phyloP scores from a whole-genome alignment of 1,139 yeast species.

The Geotrichum fermentans region DNA sequence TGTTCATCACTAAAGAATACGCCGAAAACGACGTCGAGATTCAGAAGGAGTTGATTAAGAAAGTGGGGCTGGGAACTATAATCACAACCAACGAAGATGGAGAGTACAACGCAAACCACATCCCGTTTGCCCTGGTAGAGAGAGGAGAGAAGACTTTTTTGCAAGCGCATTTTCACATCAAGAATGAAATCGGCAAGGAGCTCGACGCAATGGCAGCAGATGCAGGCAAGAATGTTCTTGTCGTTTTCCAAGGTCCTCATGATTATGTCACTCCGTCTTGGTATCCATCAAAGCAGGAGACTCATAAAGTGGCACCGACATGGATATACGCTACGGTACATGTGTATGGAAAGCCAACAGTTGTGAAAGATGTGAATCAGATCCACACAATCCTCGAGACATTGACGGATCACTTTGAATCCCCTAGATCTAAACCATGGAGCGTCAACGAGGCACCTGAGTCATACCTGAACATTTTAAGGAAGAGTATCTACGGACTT shows the following conservation, averaged over 20 bases:
- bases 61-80: constrained; percentile 52
- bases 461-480: constrained; percentile 42
- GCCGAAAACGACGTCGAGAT: constrained; percentile 38
- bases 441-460: constrained; percentile 57
- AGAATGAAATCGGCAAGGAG: constrained; percentile 50
- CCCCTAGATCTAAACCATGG: constrained; percentile 45
- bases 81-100: constrained; percentile 41
- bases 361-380: constrained; percentile 39
- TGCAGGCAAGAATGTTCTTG: constrained; percentile 39
- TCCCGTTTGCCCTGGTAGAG: constrained; percentile 50
- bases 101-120: constrained; percentile 49
- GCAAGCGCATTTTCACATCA: constrained; percentile 55
- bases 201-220: constrained; percentile 33
- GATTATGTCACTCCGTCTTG: constrained; percentile 59
- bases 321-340: constrained; percentile 68
- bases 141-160: constrained; percentile 40
- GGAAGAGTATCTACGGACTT: constrained; percentile 57
- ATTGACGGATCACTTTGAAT: constrained; percentile 50
- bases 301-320: constrained; percentile 65
- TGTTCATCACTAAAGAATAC: constrained; percentile 33
- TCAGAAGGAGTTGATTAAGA: constrained; percentile 43
- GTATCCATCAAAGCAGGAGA: constrained; percentile 50
- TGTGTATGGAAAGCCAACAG: constrained; percentile 49
- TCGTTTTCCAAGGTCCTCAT: constrained; percentile 52
- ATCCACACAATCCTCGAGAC: constrained; percentile 45